Evolutionary conservation across 1,284 basidiomycete genomes (phyloP), one percentile per base, ranked within the genome.

Genomic region (Cryptococcus maquisensis): DNA sequence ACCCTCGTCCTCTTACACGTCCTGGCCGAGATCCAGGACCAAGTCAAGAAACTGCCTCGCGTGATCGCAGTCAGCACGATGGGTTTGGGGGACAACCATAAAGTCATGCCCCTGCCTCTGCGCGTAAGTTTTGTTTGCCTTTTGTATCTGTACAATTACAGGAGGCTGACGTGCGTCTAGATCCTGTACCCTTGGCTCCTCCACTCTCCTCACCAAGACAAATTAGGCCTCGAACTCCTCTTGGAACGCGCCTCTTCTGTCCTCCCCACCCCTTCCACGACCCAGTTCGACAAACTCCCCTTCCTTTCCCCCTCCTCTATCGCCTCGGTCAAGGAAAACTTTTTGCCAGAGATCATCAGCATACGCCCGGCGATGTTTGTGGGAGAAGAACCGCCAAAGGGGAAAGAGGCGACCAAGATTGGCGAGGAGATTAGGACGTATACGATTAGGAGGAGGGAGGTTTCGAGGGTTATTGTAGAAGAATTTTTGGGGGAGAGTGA

Each of bases 191-290:
- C 56, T 1, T 56, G 45, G 52, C 21, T 63, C 7, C 52, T 67
- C 12, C n/a, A 51, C 26, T 48, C 51, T 15, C 64, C 67, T 1
- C 66, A 67, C 49, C 47, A 49, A 7, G 67, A 69, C 55, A 69
- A 69, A 57, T 54, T 56, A 18, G 63, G 58, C 3, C 48, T 66
- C 23, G 66, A 69, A 56, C 62, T 64, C 46, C 55, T 66, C 48
- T 20, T 65, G 37, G 52, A 43, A n/a, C 56, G 54, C 5, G 59
- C 67, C 1, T 53, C 61, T 0, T 12, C 28, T 3, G 21, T n/a
- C 23, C 15, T 57, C 15, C 45, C 59, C 9, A 40, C 38, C 10
- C 54, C 56, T 1, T 24, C 51, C 3, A 20, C 40, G 12, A 47
- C 57, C 2, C 37, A 49, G 12, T 23, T 42, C 20, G 18, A 42